Base-by-base conservation (phyloP, 352 stramenopile genomes). In the Pythium folliculosum region DNA sequence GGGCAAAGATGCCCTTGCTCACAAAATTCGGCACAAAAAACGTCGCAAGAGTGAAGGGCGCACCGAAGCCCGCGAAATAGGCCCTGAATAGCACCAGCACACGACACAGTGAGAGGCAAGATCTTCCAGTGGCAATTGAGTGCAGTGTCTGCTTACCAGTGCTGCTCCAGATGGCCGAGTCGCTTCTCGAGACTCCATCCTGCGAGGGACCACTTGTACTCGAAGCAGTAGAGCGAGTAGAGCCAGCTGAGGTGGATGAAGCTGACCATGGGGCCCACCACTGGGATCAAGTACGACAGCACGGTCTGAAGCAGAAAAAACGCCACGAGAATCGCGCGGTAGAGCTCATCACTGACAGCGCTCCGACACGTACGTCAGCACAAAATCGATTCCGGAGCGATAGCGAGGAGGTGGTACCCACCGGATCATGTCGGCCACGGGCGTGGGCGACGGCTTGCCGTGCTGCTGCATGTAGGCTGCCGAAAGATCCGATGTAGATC, bases 1-100 rank as follows among this genome's bases (percentile, higher is more conserved):
- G 67, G 7, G 88, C 88, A 44, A 95, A 96, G 53, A 95, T 92
- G 68, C 88, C 88, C 72, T 94, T 95, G 82, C 85, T 94, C 56
- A 96, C 85, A 72, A 96, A 96, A 63, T 96, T 96, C 4, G 86
- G 86, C 19, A 93, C 85, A 60, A 96, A 96, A 66, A 95, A 96
- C 9, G 88, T 96, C 25, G 88, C 88, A 32, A 96, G 70, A 21
- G 88, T 96, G 50, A 95, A 96, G 10, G 88, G 88, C 56, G 84
- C 90, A 6, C 88, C 88, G 68, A 96, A 96, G 1, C 86, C 88
- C 25, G 86, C 86, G 67, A 96, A 96, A 40, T 95, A 96, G 12
- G 86, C 86, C 81, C 81, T 90, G 40, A 9, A 23, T 14, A 40
- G 12, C 35, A 37, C 32, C 32, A 40, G 10, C 8, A 40, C 8